phyloP scores from a whole-genome alignment of 2,329 filamentous ascomycete species.

The Phyllosticta citriasiana region DNA sequence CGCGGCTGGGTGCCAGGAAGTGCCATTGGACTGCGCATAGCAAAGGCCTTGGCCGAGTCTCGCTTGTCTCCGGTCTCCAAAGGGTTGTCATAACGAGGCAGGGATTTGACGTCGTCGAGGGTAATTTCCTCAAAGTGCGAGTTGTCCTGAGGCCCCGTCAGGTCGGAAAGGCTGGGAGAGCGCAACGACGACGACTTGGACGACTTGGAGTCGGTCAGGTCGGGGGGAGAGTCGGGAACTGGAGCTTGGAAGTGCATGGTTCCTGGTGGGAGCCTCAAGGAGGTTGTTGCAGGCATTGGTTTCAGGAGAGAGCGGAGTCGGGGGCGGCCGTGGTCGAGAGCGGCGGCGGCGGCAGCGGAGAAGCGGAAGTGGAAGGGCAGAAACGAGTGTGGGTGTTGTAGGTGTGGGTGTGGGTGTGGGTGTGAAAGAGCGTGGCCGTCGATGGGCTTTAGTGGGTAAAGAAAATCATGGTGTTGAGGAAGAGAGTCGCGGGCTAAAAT shows the following conservation, averaged over 20 bases:
- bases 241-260: conserved; percentile 17
- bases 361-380: conserved; percentile 3
- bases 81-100: not conserved
- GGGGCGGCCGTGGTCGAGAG: conserved; percentile 11
- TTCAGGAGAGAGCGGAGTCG: conserved; percentile 24
- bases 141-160: conserved; percentile 51
- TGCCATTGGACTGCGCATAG: conserved; percentile 5
- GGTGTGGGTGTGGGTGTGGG: conserved; percentile 3
- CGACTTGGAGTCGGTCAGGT: conserved; percentile 75
- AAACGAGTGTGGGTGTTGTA: conserved; percentile 17
- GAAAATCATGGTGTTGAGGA: conserved; percentile 20
- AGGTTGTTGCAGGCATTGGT: conserved; percentile 17
- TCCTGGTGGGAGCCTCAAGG: conserved; percentile 11
- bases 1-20: conserved; percentile 3
- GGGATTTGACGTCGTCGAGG: conserved; percentile 57
- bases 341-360: conserved; percentile 13
- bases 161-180: conserved; percentile 65
- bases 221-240: conserved; percentile 60
- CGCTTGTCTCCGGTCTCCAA: not conserved
- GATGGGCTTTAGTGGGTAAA: conserved; percentile 22
- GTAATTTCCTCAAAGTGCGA: conserved; percentile 91
- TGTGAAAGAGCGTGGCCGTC: not conserved
- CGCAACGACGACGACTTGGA: conserved; percentile 85
- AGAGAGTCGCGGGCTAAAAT: conserved; percentile 10
- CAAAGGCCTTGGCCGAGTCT: conserved; percentile 6